A percentile compares a stretch with the other conserved stretches of the same genome.
Conservation (phyloP, 2,329 filamentous ascomycete species). For the Penicillium sumatraense region DNA sequence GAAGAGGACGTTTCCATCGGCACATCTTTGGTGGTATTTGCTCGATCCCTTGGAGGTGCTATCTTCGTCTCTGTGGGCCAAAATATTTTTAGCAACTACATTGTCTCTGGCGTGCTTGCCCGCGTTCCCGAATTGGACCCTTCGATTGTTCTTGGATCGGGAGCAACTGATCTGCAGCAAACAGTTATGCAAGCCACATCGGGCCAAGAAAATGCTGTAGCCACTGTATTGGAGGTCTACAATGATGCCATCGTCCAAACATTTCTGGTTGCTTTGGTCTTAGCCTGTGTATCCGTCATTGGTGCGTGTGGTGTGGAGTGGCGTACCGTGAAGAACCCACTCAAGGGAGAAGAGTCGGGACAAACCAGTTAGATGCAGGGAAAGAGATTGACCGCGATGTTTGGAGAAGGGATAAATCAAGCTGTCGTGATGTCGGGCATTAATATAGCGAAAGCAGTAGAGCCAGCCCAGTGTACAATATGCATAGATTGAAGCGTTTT, state of each 20-base stretch:
- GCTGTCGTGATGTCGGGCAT: not conserved
- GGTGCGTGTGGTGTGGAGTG: not conserved
- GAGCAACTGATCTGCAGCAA: constrained; percentile 18
- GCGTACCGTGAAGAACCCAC: not conserved
- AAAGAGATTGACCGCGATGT: not conserved
- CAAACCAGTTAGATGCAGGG: not conserved
- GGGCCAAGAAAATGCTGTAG: not conserved
- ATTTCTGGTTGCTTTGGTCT: not conserved
- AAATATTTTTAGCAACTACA: constrained; percentile 25
- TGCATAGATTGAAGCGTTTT: not conserved
- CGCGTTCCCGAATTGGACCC: constrained; percentile 24
- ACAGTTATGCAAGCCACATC: not conserved
- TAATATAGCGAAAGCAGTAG: not conserved
- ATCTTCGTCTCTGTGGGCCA: constrained; percentile 29
- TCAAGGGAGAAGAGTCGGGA: not conserved
- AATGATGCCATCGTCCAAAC: not conserved
- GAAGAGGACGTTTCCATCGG: constrained; percentile 33
- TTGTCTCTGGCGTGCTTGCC: constrained; percentile 21
- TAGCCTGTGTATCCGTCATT: not conserved
- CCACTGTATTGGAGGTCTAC: not conserved
- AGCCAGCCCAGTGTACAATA: not conserved
- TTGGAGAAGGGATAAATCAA: not conserved
- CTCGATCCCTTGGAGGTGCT: constrained; percentile 29
- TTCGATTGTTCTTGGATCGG: constrained; percentile 26
- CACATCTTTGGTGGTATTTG: constrained; percentile 30